Conservation (phyloP, 2,329 filamentous ascomycete genomes). For the Aspergillus novoparasiticus region DNA sequence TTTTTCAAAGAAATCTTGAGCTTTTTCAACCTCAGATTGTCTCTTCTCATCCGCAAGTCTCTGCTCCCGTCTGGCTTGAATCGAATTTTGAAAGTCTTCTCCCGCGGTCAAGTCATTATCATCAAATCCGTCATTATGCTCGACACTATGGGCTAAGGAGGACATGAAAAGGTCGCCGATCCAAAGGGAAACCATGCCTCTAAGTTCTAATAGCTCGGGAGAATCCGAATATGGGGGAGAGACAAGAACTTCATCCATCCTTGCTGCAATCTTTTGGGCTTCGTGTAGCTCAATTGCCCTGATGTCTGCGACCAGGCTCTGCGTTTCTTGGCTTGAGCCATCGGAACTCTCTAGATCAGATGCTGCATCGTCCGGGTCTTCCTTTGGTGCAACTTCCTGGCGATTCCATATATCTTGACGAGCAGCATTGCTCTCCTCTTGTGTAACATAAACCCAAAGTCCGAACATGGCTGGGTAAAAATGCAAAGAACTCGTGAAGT, state of each 20-base stretch:
- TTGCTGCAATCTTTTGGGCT: constrained; percentile 64
- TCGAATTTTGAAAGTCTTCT: constrained; percentile 27
- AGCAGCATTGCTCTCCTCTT: constrained; percentile 59
- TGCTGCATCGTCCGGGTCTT: constrained; percentile 32
- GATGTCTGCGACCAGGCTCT: constrained; percentile 37
- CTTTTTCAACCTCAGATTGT: constrained; percentile 33
- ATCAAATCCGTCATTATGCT: constrained; percentile 15
- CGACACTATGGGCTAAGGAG: constrained; percentile 29
- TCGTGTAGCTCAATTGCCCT: constrained; percentile 57
- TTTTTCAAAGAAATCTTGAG: constrained; percentile 37
- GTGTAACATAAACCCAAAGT: constrained; percentile 76
- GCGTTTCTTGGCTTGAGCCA: constrained; percentile 40
- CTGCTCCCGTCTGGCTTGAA: constrained; percentile 35
- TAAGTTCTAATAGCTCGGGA: constrained; percentile 66
- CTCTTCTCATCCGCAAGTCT: constrained; percentile 38
- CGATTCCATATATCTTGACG: constrained; percentile 41
- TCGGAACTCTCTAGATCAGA: constrained; percentile 23
- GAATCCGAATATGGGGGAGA: constrained; percentile 72
- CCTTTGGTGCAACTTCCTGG: constrained; percentile 26
- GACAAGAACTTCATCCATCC: constrained; percentile 71
- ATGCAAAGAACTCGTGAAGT: constrained; percentile 66
- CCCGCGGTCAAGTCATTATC: constrained; percentile 21
- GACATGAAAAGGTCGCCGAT: constrained; percentile 64
- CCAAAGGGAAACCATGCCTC: constrained; percentile 75
- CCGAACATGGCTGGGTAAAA: constrained; percentile 83